Evolutionary conservation across 768 basidiomycete species (phyloP).

Genomic region (Boletus pseudopeckii): DNA sequence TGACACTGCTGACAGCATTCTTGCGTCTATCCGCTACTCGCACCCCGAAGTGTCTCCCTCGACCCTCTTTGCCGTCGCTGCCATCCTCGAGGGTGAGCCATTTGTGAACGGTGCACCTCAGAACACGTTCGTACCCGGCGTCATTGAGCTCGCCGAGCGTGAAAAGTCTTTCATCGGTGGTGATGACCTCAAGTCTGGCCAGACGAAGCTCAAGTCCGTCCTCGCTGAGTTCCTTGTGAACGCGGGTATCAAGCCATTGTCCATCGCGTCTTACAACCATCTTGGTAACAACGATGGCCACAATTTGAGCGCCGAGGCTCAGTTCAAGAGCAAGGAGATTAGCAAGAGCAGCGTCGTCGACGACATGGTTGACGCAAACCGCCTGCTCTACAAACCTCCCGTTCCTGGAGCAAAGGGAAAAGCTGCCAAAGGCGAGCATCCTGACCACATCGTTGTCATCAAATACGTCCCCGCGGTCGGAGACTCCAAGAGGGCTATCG

Average conservation of each 20-base stretch:
- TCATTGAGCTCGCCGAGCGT: constrained; percentile 88
- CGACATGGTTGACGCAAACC: constrained; percentile 95
- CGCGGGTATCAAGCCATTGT: constrained; percentile 96
- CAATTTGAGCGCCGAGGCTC: constrained; percentile 84
- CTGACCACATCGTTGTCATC: constrained; percentile 95
- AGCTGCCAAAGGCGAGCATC: constrained; percentile 87
- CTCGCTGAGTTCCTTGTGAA: constrained; percentile 98
- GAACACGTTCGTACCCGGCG: constrained; percentile 98
- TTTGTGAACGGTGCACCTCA: constrained; percentile 98
- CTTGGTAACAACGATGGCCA: constrained; percentile 97
- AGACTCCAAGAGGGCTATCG: constrained; percentile 98
- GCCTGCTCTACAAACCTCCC: constrained; percentile 84
- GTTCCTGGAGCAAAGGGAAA: constrained; percentile 51
- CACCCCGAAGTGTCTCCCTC: constrained; percentile 96
- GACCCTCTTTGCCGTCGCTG: constrained; percentile 91
- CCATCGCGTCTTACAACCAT: constrained; percentile 98
- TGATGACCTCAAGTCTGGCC: constrained; percentile 96
- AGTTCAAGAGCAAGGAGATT: constrained; percentile 99
- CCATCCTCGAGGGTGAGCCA: constrained; percentile 91
- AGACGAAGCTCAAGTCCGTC: constrained; percentile 96
- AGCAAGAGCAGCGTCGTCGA: constrained; percentile 96
- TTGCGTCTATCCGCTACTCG: constrained; percentile 75
- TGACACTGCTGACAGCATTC: constrained; percentile 86
- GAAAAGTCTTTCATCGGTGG: constrained; percentile 92
- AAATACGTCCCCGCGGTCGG: constrained; percentile 96